Conservation (phyloP, 768 basidiomycete species). For the Lentinus tigrinus region DNA sequence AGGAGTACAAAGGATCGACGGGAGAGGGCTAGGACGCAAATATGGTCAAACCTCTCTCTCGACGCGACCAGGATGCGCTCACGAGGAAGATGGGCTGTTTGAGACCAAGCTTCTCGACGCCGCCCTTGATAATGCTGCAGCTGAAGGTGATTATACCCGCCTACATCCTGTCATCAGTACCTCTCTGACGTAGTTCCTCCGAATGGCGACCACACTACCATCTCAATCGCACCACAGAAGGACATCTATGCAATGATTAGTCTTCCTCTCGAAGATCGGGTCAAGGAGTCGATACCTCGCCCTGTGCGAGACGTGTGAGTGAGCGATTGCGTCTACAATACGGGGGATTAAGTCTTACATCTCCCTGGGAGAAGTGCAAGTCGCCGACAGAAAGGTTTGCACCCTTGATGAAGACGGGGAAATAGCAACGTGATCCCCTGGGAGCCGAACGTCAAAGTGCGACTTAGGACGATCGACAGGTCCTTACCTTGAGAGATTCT, state of each 20-base stretch:
- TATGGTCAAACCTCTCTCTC: background rate
- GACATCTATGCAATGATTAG: constrained; percentile 42
- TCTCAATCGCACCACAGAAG: constrained; percentile 79
- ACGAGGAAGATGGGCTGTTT: constrained; percentile 78
- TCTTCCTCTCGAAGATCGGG: background rate
- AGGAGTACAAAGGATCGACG: constrained; percentile 70
- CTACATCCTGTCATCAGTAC: constrained; percentile 25
- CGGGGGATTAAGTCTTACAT: constrained; percentile 39
- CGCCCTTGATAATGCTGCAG: constrained; percentile 71
- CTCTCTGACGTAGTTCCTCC: constrained; percentile 17
- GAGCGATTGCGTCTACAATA: constrained; percentile 6
- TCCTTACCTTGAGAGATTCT: constrained; percentile 57
- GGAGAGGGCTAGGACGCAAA: constrained; percentile 55
- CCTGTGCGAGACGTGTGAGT: constrained; percentile 34
- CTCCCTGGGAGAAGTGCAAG: constrained; percentile 78
- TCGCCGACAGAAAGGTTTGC: constrained; percentile 80
- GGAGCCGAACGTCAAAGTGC: background rate
- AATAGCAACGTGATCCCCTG: constrained; percentile 69
- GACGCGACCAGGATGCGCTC: constrained; percentile 6
- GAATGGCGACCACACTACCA: constrained; percentile 34
- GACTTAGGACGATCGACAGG: background rate
- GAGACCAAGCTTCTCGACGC: constrained; percentile 69
- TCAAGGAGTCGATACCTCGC: constrained; percentile 44
- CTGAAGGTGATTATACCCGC: constrained; percentile 73
- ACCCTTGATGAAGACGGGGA: constrained; percentile 75